phyloP scores from a whole-genome alignment of 75 land plant species.

The Chamaecyparis obtusa region DNA sequence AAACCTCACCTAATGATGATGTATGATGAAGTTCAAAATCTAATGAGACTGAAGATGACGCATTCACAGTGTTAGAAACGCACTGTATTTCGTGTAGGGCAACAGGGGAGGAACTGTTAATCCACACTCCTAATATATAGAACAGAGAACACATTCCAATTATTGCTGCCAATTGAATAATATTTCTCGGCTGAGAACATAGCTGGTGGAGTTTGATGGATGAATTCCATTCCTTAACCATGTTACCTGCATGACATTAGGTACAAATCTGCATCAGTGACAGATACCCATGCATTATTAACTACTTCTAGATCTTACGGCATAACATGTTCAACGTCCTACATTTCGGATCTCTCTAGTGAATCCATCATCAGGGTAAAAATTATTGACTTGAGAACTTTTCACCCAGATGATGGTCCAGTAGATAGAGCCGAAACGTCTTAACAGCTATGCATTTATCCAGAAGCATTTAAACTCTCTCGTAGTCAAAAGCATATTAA shows the following conservation, averaged over 20 bases:
- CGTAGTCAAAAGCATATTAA: not conserved
- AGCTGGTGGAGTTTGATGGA: conserved; percentile 54
- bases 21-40: conserved; percentile 69
- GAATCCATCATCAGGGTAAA: too few relatives aligned
- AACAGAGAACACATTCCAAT: conserved; percentile 69
- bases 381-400: too few relatives aligned
- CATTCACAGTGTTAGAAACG: not conserved
- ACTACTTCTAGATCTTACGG: not conserved
- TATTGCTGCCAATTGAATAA: conserved; percentile 52
- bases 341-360: too few relatives aligned
- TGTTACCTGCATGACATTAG: conserved; percentile 7
- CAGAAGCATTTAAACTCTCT: not conserved
- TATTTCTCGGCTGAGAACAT: conserved; percentile 35
- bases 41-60: conserved; percentile 18
- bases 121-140: conserved; percentile 87
- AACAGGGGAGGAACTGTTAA: conserved; percentile 20
- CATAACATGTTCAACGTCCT: too few relatives aligned
- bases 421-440: too few relatives aligned
- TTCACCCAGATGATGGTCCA: too few relatives aligned
- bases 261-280: not conserved
- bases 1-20: conserved; percentile 18
- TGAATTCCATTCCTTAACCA: conserved; percentile 55
- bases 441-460: too few relatives aligned
- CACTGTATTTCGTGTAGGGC: conserved; percentile 39
- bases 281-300: not conserved